Evolutionary conservation across 2,329 filamentous ascomycete genomes (phyloP).

Genomic region (Aureobasidium sp.): DNA sequence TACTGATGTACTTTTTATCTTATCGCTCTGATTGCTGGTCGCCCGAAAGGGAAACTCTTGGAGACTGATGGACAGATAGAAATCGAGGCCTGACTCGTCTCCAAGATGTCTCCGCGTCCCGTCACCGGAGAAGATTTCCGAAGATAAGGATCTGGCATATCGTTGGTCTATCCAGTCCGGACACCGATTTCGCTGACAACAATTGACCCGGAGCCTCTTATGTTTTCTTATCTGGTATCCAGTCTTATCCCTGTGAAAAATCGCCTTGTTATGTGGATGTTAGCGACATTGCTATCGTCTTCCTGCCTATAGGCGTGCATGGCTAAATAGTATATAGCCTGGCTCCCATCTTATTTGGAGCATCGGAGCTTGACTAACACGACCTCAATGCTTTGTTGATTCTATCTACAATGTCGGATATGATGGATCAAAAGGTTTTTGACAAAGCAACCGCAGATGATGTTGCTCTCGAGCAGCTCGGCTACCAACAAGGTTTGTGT

Average conservation of each 20-base stretch:
- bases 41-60: neutral
- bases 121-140: neutral
- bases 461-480: slow-evolving; percentile 32
- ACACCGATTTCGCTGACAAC: neutral
- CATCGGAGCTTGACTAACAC: neutral
- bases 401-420: neutral
- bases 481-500: slow-evolving; percentile 31
- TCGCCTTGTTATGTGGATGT: neutral
- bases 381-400: neutral
- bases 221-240: neutral
- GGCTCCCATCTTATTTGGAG: neutral
- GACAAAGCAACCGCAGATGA: slow-evolving; percentile 25
- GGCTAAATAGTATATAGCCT: neutral
- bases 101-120: neutral
- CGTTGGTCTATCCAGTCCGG: neutral
- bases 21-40: neutral
- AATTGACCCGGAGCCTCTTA: neutral
- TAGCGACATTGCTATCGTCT: neutral
- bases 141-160: slow-evolving; percentile 2
- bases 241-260: neutral
- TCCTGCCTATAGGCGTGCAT: neutral
- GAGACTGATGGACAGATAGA: neutral
- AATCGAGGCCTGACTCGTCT: neutral
- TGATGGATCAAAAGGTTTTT: slow-evolving; percentile 4
- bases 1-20: neutral